A percentile compares a stretch with the other conserved stretches of the same genome.
Conservation (phyloP, 1,284 basidiomycete genomes). For the Stygiomarasmius scandens region DNA sequence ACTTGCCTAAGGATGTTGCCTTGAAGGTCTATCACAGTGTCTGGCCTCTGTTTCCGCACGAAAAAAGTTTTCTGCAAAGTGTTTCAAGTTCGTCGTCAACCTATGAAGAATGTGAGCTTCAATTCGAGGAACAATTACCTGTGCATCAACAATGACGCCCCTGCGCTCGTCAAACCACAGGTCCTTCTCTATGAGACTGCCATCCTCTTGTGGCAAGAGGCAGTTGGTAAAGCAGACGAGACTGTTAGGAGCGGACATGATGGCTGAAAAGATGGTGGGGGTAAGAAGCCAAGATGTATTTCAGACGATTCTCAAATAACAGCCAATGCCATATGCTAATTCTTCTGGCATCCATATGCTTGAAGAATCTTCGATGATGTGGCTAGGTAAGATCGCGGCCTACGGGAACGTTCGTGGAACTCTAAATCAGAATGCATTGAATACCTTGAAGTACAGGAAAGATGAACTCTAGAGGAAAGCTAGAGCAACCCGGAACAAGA, state of each 20-base stretch:
- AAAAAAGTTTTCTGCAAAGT: slow-evolving; percentile 65
- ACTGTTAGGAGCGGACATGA: slow-evolving; percentile 53
- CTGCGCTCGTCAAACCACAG: slow-evolving; percentile 76
- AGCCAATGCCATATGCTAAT: neutral
- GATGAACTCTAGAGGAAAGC: neutral
- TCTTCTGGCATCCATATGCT: neutral
- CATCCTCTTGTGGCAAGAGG: slow-evolving; percentile 74
- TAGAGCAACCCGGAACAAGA: neutral
- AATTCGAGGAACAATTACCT: slow-evolving; percentile 47
- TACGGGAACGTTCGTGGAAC: neutral
- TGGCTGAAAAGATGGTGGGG: neutral
- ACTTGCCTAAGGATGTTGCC: slow-evolving; percentile 74
- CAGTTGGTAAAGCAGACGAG: slow-evolving; percentile 87
- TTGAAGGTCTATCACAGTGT: slow-evolving; percentile 61
- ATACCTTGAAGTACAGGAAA: neutral
- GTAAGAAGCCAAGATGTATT: slow-evolving; percentile 8
- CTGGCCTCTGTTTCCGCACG: slow-evolving; percentile 60
- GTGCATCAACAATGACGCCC: slow-evolving; percentile 73
- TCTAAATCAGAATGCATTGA: neutral
- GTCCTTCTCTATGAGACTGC: slow-evolving; percentile 67
- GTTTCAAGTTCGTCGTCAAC: neutral
- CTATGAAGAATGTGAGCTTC: too few relatives aligned
- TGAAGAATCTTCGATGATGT: neutral
- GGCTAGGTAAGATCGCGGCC: neutral
- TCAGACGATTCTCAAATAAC: neutral